phyloP scores from a whole-genome alignment of 306 rosid species.

The Inga leiocalycina region DNA sequence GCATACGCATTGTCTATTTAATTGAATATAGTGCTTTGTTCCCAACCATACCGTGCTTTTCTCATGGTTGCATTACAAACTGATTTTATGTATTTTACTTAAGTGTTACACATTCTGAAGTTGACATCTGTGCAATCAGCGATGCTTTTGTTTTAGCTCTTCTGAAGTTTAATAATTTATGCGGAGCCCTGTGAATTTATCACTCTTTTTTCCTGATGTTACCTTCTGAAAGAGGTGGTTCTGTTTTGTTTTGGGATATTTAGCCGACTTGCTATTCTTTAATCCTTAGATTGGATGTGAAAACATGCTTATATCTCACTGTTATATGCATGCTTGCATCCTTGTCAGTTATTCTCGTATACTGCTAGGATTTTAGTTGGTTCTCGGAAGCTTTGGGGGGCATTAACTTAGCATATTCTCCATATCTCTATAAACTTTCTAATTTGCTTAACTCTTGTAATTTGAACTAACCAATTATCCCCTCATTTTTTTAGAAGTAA shows the following conservation, averaged over 20 bases:
- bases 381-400: not conserved
- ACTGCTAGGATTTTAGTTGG: not conserved
- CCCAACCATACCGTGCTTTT: not conserved
- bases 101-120: not conserved
- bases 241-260: not conserved
- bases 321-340: not conserved
- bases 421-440: not conserved
- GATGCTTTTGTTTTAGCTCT: not conserved
- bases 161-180: not conserved
- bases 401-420: not conserved
- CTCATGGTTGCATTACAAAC: not conserved
- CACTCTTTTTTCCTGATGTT: not conserved
- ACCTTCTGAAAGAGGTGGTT: not conserved
- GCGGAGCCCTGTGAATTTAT: not conserved
- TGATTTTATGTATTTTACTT: not conserved
- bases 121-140: not conserved
- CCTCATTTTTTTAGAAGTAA: not conserved
- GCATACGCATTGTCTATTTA: no score
- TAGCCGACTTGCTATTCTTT: not conserved
- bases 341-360: not conserved
- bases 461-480: not conserved
- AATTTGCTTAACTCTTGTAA: not conserved
- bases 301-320: not conserved
- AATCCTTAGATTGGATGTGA: constrained; percentile 3
- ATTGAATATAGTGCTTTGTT: not conserved